Base-by-base conservation (phyloP, 1,284 basidiomycete species). In the Sutorius eximius region DNA sequence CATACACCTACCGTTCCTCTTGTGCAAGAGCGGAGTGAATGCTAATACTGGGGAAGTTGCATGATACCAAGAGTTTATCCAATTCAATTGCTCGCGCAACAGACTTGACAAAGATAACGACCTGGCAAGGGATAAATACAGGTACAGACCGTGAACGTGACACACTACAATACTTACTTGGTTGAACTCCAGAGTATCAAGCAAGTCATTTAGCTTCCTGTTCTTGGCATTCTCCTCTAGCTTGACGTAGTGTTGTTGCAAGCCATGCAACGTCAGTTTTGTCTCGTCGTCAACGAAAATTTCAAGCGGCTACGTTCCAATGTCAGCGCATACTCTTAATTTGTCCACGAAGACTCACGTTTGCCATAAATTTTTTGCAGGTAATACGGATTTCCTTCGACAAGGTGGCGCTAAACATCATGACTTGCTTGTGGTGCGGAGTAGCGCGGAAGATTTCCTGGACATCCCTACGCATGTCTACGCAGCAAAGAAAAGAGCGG, bases 351-450 rank as follows among this genome's bases (percentile, higher is more conserved):
- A 50, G 13, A 82, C 93, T 65, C 68, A 98, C 96, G 73, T 94
- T 98, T 53, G 94, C 92, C 97, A 99, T 99, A 75, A 99, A 99
- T 76, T 99, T 99, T 79, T 99, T 99, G 85, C 97, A 99, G 0
- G 95, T 98, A 8, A 89, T 84, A 55, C 97, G 85, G 58, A 99
- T 96, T 62, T 99, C 97, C 81, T 99, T 99, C 55, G 94, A 87
- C 58, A 99, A 79, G 1, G 97, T 99, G 45, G 97, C 97, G 66
- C 93, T 96, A 82, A 99, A 99, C 97, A 99, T 99, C 97, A 99
- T 99, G 62, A 99, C 97, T 82, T 99, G 97, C 82, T 99, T 99
- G 85, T 98, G 95, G 76, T 98, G 96, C 55, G 97, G 97, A n/a
- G 97, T 99, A 16, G 94, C 86, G 66, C 95, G 90, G 87, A 99